A percentile compares a stretch with the other conserved stretches of the same genome.
These are phyloP conservation scores for Isatis tinctoria DNA, from an alignment of 345 rosid genomes.

Conservation along the genomic window DNA sequence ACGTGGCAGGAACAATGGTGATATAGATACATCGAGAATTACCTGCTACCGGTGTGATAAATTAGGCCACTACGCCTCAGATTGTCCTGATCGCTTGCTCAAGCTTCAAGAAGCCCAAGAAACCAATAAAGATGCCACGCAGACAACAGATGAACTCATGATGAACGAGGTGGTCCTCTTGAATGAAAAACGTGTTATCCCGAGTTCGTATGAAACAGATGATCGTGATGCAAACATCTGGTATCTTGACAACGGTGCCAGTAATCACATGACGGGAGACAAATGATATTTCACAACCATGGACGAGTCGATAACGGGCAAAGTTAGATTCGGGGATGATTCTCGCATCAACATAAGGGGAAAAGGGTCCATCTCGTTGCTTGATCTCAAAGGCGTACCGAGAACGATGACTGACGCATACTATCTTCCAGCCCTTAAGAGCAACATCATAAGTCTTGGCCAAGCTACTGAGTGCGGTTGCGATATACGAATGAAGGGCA, in stretches of 20 bases:
- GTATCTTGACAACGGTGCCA: not conserved
- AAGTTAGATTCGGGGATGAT: not conserved
- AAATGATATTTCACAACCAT: not conserved
- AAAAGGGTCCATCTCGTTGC: not conserved
- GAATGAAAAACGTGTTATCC: not conserved
- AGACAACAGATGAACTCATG: not conserved
- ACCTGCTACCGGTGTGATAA: not conserved
- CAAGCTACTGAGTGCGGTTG: not conserved
- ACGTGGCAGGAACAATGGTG: too few species aligned
- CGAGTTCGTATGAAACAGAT: not conserved
- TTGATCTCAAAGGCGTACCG: not conserved
- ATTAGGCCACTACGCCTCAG: not conserved
- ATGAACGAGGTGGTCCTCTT: not conserved
- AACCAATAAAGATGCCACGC: not conserved
- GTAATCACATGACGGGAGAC: not conserved
- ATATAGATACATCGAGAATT: too few species aligned
- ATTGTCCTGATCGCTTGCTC: not conserved
- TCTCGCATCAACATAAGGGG: not conserved
- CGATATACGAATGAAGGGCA: not conserved
- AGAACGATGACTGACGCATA: not conserved
- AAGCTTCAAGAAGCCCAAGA: not conserved
- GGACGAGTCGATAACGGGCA: not conserved
- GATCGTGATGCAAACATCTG: not conserved
- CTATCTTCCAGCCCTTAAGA: not conserved
- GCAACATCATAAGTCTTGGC: not conserved